These are phyloP conservation scores for Protostelium mycophagum DNA, from an alignment of 78 protist species.

Conservation along the genomic window DNA sequence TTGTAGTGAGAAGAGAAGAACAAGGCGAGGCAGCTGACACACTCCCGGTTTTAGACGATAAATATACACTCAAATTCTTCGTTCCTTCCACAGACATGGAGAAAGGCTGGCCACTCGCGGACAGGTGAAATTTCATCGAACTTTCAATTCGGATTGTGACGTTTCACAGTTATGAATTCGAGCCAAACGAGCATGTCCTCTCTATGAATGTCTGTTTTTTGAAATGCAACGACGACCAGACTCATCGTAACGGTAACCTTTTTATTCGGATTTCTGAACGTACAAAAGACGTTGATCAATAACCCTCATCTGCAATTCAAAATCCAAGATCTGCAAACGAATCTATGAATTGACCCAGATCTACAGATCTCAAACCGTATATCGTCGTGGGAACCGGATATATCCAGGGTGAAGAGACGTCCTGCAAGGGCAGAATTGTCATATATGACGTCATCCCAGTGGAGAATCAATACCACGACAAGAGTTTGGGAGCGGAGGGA, in stretches of 20 bases:
- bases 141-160: too few species aligned
- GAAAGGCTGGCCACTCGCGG: neutral
- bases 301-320: too few species aligned
- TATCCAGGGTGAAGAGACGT: slow-evolving; percentile 44
- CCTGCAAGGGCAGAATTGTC: slow-evolving; percentile 51
- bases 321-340: neutral
- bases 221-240: neutral
- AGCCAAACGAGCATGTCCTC: neutral
- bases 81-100: neutral
- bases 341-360: neutral
- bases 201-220: neutral
- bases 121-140: neutral
- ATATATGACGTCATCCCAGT: slow-evolving; percentile 49
- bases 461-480: slow-evolving; percentile 15
- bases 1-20: neutral
- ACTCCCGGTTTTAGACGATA: neutral
- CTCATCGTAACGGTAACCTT: too few species aligned
- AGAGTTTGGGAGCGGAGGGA: slow-evolving; percentile 10
- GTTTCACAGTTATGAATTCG: neutral
- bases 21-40: neutral
- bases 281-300: too few species aligned
- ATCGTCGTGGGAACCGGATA: slow-evolving; percentile 51
- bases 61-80: neutral
- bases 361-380: slow-evolving; percentile 20
- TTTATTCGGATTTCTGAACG: too few species aligned